phyloP scores from a whole-genome alignment of 225 moss, liverwort and hornwort genomes.

The Sphagnum contortum region DNA sequence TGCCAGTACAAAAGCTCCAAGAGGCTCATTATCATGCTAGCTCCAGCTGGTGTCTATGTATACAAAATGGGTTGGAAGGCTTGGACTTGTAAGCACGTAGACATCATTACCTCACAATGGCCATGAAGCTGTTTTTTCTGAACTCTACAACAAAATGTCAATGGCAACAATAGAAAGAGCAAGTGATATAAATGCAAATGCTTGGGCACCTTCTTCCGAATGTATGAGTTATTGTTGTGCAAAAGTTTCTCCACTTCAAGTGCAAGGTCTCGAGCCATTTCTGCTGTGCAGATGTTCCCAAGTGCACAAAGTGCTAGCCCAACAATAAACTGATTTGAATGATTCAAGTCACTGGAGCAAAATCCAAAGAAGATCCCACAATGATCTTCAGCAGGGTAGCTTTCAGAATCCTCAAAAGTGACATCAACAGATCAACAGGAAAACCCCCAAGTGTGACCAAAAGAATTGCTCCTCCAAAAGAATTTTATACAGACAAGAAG shows the following conservation, averaged over 20 bases:
- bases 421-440: neutral
- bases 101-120: too few species aligned
- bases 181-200: neutral
- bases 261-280: conserved; percentile 51
- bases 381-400: too few species aligned
- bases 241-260: conserved; percentile 47
- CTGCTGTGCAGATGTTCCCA: conserved; percentile 48
- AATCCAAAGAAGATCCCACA: too few species aligned
- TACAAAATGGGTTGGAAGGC: too few species aligned
- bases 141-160: neutral
- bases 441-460: too few species aligned
- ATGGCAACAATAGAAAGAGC: neutral
- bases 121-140: too few species aligned
- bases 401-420: neutral
- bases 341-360: conserved; percentile 33
- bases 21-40: too few species aligned
- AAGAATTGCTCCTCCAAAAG: too few species aligned
- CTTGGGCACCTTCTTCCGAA: conserved; percentile 41
- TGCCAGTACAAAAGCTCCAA: too few species aligned
- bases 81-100: neutral
- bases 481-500: neutral
- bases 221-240: conserved; percentile 45
- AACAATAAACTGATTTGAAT: conserved; percentile 51
- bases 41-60: too few species aligned
- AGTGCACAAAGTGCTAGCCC: conserved; percentile 52